phyloP scores from a whole-genome alignment of 192 early-diverging fungal genomes.

The Haplosporangium gracile region DNA sequence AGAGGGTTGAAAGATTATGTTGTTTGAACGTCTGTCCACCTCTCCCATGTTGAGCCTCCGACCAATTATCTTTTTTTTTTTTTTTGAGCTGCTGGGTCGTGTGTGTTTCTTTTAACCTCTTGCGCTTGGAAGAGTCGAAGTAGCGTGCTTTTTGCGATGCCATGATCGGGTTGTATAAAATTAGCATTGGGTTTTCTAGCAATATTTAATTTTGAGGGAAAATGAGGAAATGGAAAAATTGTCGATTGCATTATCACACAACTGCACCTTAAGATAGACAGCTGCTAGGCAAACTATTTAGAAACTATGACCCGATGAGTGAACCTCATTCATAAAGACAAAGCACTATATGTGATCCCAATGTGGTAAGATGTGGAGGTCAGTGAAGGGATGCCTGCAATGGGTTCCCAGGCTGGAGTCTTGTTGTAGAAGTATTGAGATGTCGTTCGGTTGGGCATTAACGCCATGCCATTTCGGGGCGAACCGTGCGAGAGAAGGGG shows the following conservation, averaged over 20 bases:
- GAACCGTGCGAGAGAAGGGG: constrained; percentile 3
- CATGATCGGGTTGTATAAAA: constrained; percentile 1
- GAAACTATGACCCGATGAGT: too few species aligned
- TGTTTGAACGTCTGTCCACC: background rate
- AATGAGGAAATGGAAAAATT: too few species aligned
- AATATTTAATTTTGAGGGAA: background rate
- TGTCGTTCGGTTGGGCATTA: background rate
- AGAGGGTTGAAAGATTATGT: background rate
- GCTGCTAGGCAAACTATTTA: too few species aligned
- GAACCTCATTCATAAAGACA: too few species aligned
- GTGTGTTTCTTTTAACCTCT: background rate
- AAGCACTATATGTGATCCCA: too few species aligned
- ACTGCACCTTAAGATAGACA: too few species aligned
- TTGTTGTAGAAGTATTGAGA: too few species aligned
- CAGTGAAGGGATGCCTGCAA: too few species aligned
- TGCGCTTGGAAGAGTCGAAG: background rate
- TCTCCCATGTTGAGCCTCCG: background rate
- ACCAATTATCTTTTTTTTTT: background rate
- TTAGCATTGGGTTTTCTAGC: constrained; percentile 5
- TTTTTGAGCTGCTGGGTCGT: background rate
- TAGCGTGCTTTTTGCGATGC: constrained; percentile 8
- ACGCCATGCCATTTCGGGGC: background rate
- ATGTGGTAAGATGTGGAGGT: too few species aligned
- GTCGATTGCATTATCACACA: too few species aligned
- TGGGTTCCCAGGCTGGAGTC: too few species aligned